Evolutionary conservation across 352 stramenopile genomes (phyloP).

Genomic region (Globisporangium acanthophoron): DNA sequence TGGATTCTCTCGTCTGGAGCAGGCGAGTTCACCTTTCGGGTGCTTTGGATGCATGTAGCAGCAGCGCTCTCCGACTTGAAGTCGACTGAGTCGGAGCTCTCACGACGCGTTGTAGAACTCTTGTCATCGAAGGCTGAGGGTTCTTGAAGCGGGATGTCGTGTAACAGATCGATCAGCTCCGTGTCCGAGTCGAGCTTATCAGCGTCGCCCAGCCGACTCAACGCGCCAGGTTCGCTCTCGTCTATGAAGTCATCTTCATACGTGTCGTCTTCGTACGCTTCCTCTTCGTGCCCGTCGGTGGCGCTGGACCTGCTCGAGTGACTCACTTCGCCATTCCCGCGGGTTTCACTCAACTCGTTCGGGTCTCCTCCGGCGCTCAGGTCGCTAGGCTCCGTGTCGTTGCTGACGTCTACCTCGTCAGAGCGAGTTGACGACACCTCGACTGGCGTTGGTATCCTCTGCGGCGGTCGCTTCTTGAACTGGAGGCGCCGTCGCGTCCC

Average conservation of each 20-base stretch:
- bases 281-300: constrained; percentile 9
- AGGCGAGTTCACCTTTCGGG: not conserved
- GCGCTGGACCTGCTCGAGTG: not conserved
- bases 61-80: constrained; percentile 3
- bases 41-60: constrained; percentile 22
- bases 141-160: constrained; percentile 13
- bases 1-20: not conserved
- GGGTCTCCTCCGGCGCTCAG: no score
- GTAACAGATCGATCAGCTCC: constrained; percentile 42
- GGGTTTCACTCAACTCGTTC: not conserved
- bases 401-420: not conserved
- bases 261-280: constrained; percentile 8
- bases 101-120: not conserved
- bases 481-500: constrained; percentile 20
- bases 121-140: not conserved
- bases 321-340: not conserved
- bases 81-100: not conserved
- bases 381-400: not conserved
- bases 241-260: constrained; percentile 43
- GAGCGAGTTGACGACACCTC: not conserved
- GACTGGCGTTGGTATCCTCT: constrained; percentile 5
- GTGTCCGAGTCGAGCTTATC: constrained; percentile 21
- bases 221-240: constrained; percentile 12
- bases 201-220: constrained; percentile 5
- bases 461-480: constrained; percentile 14